phyloP scores from a whole-genome alignment of 2,329 filamentous ascomycete genomes.

The Penicillium palitans region DNA sequence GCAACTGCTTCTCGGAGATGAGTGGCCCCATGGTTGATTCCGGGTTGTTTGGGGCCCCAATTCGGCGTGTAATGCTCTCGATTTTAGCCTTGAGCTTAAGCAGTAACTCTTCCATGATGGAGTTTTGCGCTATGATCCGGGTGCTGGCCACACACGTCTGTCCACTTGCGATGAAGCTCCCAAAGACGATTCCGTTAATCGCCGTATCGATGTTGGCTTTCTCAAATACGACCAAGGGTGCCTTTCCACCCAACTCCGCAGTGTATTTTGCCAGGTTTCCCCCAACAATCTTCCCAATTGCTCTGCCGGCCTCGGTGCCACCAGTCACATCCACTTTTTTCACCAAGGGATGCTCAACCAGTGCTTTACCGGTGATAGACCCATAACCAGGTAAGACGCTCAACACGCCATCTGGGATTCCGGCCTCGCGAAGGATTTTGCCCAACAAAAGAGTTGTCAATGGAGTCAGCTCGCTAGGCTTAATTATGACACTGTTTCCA shows the following conservation, averaged over 20 bases:
- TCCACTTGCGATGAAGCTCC: conserved; percentile 54
- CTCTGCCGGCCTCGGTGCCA: conserved; percentile 33
- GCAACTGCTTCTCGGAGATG: conserved; percentile 18
- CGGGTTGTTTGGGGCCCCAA: conserved; percentile 16
- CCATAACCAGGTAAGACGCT: conserved; percentile 57
- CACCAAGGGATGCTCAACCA: conserved; percentile 33
- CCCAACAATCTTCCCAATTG: conserved; percentile 35
- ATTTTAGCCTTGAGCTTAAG: conserved; percentile 45
- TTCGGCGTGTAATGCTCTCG: conserved; percentile 43
- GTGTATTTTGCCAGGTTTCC: conserved; percentile 37
- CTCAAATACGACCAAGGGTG: conserved; percentile 37
- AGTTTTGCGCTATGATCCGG: conserved; percentile 53
- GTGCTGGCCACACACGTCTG: conserved; percentile 60
- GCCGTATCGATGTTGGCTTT: conserved; percentile 34
- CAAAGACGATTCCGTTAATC: conserved; percentile 40
- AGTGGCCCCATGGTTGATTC: conserved; percentile 24
- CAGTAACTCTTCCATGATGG: conserved; percentile 43
- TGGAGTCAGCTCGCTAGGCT: conserved; percentile 46
- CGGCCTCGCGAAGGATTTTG: conserved; percentile 43
- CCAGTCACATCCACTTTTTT: conserved; percentile 41
- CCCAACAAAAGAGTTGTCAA: conserved; percentile 45
- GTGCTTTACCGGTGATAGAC: conserved; percentile 42
- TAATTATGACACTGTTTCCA: conserved; percentile 43
- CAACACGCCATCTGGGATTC: conserved; percentile 46
- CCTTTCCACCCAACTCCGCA: conserved; percentile 42